Base-by-base conservation (phyloP, 108 stramenopile genomes). In the Asterionellopsis glacialis region DNA sequence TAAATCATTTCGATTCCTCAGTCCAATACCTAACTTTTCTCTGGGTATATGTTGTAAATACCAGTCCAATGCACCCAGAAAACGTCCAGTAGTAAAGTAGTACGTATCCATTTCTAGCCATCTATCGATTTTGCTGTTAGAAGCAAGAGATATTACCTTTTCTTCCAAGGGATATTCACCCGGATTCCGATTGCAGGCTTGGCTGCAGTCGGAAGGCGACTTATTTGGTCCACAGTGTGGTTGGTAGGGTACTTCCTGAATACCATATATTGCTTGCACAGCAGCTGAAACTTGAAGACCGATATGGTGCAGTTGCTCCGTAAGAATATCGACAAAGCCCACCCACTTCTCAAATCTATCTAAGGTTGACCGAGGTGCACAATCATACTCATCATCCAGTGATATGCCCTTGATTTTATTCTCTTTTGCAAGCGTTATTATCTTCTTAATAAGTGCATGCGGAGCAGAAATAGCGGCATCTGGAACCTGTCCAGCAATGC, bases 81-180 rank as follows among this genome's bases (percentile, higher is more conserved):
- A 64, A 41, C 63, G 63, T 1, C 38, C 63, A 33, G 63, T 54
- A 21, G 63, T 26, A 19, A 64, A 64, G 22, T 64, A 64, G 51
- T 64, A 64, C n/a, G 63, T 64, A 18, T 64, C 63, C 63, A 64
- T 54, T 19, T 54, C 45, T 14, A 64, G 63, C 50, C 50, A 64
- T 12, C 23, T 1, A 26, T 64, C 53, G 11, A 64, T 55, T n/a
- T 53, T 22, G 41, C 63, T 38, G 22, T 27, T 52, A 1, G 44
- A 26, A 25, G 38, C 25, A 9, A 16, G 14, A 15, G 11, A 14
- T 7, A 18, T 27, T 13, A 64, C 53, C 55, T 14, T 16, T 33
- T 51, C 4, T 1, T 64, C 45, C 26, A 64, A 18, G 16, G 25
- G 16, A 54, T 64, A 64, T 4, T 39, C 9, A 27, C 45, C 15